Conservation (phyloP, 2,329 filamentous ascomycete species). For the Eutypella sp. region DNA sequence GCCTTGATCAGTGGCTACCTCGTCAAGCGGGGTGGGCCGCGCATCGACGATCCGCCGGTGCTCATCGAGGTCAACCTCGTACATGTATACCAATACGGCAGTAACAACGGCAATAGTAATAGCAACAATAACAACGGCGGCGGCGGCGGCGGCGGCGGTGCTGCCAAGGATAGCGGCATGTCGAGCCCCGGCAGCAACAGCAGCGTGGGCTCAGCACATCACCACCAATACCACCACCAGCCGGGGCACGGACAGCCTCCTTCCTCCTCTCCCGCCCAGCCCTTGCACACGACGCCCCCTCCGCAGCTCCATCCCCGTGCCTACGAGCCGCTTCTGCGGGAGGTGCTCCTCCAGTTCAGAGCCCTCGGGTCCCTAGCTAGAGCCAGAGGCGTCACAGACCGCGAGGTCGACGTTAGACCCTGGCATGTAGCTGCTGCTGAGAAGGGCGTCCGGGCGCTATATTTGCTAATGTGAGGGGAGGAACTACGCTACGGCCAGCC, state of each 20-base stretch:
- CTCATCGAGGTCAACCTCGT: constrained; percentile 62
- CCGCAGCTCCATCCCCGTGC: constrained; percentile 32
- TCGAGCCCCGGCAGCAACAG: not conserved
- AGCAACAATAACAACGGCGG: constrained; percentile 15
- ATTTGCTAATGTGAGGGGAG: constrained; percentile 53
- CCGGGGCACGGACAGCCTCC: constrained; percentile 26
- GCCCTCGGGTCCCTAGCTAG: constrained; percentile 64
- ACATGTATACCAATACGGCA: constrained; percentile 22
- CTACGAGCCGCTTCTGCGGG: constrained; percentile 62
- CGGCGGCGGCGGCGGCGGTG: constrained; percentile 1
- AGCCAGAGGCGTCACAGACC: constrained; percentile 57
- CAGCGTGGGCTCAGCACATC: not conserved
- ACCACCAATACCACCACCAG: constrained; percentile 14
- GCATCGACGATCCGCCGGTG: constrained; percentile 52
- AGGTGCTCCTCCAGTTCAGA: constrained; percentile 66
- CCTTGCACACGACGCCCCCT: not conserved
- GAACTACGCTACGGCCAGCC: not conserved
- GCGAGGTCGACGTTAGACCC: constrained; percentile 59
- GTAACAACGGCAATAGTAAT: constrained; percentile 16
- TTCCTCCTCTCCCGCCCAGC: not conserved
- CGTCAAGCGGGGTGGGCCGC: constrained; percentile 55
- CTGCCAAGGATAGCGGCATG: constrained; percentile 15
- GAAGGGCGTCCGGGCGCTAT: constrained; percentile 62
- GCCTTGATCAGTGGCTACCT: constrained; percentile 61
- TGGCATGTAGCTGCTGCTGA: constrained; percentile 73